Percentiles rank a stretch among this genome's conserved stretches.
These are phyloP conservation scores for Austroboletus eburneus DNA, from an alignment of 768 basidiomycete species.

Conservation along the genomic window DNA sequence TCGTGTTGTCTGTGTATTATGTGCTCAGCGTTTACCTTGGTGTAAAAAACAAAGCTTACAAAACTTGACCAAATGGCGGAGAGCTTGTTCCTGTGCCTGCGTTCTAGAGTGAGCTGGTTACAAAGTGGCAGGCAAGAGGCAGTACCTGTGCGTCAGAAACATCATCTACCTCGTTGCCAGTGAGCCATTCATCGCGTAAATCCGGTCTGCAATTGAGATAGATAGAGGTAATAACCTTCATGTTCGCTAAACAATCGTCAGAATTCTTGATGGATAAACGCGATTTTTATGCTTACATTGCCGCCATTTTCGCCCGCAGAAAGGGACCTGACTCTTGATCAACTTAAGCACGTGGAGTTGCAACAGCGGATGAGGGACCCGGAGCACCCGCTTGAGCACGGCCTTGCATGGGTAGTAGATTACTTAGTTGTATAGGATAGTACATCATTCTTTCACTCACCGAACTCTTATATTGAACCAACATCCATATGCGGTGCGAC, in stretches of 20 bases:
- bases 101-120: constrained; percentile 9
- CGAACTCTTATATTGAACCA: constrained; percentile 97
- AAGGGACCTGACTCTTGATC: constrained; percentile 98
- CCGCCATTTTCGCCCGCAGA: constrained; percentile 96
- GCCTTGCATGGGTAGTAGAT: constrained; percentile 51
- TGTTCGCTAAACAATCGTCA: constrained; percentile 66
- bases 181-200: constrained; percentile 95
- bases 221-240: constrained; percentile 99
- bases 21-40: constrained; percentile 8
- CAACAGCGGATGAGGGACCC: constrained; percentile 90
- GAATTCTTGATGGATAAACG: neutral
- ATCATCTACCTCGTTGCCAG: constrained; percentile 88
- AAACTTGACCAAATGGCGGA: constrained; percentile 91
- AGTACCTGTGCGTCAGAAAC: constrained; percentile 85
- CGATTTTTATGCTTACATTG: constrained; percentile 60
- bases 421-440: constrained; percentile 3
- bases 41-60: constrained; percentile 54
- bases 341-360: constrained; percentile 94
- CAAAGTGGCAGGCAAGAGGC: constrained; percentile 2
- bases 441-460: constrained; percentile 42
- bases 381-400: constrained; percentile 89
- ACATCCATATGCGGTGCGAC: constrained; percentile 90
- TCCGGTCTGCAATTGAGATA: constrained; percentile 97
- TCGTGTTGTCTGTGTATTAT: constrained; percentile 68
- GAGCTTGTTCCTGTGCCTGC: constrained; percentile 91